These are phyloP conservation scores for Candida xyloterini DNA, from an alignment of 805 yeast genomes.

Conservation along the genomic window DNA sequence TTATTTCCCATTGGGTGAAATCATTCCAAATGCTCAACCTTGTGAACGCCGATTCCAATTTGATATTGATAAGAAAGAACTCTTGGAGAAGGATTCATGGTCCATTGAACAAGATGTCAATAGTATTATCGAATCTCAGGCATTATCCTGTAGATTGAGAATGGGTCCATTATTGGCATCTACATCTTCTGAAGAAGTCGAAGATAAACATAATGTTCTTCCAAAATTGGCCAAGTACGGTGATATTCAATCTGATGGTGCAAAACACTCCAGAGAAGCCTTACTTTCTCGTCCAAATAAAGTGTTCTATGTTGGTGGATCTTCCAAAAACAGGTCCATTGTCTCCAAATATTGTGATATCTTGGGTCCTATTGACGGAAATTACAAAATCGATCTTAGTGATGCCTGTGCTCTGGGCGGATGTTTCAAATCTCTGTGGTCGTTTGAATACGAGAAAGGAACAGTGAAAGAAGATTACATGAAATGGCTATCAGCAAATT, in stretches of 20 bases:
- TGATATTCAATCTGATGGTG: constrained; percentile 47
- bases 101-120: constrained; percentile 62
- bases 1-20: constrained; percentile 88
- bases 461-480: constrained; percentile 34
- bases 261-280: constrained; percentile 41
- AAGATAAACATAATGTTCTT: constrained; percentile 19
- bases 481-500: constrained; percentile 44
- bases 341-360: constrained; percentile 67
- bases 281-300: constrained; percentile 58
- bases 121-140: constrained; percentile 83
- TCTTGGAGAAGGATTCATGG: constrained; percentile 38
- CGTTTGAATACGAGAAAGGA: constrained; percentile 37
- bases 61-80: constrained; percentile 29
- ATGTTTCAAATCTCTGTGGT: constrained; percentile 82
- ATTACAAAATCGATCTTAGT: constrained; percentile 69
- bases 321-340: constrained; percentile 68
- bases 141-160: constrained; percentile 77
- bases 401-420: constrained; percentile 95
- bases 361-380: constrained; percentile 63
- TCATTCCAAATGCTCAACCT: constrained; percentile 76
- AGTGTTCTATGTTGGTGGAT: constrained; percentile 85
- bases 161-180: constrained; percentile 69
- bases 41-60: constrained; percentile 55
- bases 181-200: constrained; percentile 11
- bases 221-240: constrained; percentile 36